phyloP scores from a whole-genome alignment of 257 asterid species.

The Solanum corneliomulleri region DNA sequence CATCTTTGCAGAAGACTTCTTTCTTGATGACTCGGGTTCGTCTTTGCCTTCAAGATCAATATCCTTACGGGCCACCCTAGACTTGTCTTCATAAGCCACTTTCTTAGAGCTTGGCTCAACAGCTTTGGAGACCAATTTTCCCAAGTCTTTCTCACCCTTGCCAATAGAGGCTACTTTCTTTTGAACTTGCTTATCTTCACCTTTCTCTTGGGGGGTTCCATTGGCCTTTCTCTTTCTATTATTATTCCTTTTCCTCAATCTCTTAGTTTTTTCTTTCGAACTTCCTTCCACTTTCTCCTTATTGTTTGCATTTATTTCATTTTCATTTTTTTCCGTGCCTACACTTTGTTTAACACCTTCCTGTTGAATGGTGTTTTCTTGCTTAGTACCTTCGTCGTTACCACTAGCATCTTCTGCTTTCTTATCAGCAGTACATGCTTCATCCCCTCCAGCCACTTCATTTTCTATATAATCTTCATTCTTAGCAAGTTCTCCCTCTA shows the following conservation, averaged over 20 bases:
- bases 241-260: not conserved
- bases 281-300: slow-evolving; percentile 27
- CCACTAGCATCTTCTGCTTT: slow-evolving; percentile 16
- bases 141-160: not conserved
- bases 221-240: not conserved
- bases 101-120: slow-evolving; percentile 6
- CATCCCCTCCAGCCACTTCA: not conserved
- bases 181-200: not conserved
- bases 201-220: not conserved
- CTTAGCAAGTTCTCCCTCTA: not conserved
- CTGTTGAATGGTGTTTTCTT: not conserved
- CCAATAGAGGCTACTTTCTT: not conserved
- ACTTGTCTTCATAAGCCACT: slow-evolving; percentile 3
- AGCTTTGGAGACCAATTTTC: not conserved
- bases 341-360: not conserved
- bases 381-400: not conserved
- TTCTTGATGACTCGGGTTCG: slow-evolving; percentile 33
- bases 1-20: slow-evolving; percentile 26
- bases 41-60: slow-evolving; percentile 17
- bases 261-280: not conserved
- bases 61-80: slow-evolving; percentile 13
- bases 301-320: slow-evolving; percentile 4
- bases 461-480: not conserved
- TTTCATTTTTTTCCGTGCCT: not conserved
- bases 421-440: slow-evolving; percentile 8